A percentile compares a stretch with the other conserved stretches of the same genome.
Evolutionary conservation across 2,329 filamentous ascomycete species (phyloP).

Genomic region (Penicillium sp.): DNA sequence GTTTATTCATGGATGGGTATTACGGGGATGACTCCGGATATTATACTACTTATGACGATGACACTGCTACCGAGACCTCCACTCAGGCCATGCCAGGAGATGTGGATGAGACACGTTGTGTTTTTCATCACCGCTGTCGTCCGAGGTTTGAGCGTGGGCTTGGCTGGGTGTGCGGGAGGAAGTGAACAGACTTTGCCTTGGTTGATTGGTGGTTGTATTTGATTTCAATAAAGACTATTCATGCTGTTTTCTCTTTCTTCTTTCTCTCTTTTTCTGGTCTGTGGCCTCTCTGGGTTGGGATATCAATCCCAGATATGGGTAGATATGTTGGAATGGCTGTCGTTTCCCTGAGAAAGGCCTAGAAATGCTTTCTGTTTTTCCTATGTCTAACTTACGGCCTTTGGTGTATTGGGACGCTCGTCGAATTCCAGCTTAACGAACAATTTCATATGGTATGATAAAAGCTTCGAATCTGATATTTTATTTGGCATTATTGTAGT

Average conservation of each 20-base stretch:
- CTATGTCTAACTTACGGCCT: too few species aligned
- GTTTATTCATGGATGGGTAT: neutral
- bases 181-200: neutral
- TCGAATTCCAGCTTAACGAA: neutral
- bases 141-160: conserved; percentile 2
- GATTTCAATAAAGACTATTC: neutral
- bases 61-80: conserved; percentile 1
- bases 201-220: neutral
- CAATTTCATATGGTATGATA: neutral
- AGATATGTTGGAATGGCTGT: neutral
- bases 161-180: conserved; percentile 8
- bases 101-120: conserved; percentile 1
- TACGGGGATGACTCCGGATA: neutral
- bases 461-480: neutral
- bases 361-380: neutral
- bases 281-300: neutral
- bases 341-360: neutral
- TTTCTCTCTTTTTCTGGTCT: neutral
- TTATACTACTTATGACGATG: neutral
- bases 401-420: neutral
- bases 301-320: neutral
- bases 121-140: conserved; percentile 5
- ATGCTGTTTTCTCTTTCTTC: neutral
- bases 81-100: neutral
- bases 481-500: neutral